Evolutionary conservation across 2,329 filamentous ascomycete species (phyloP), one percentile per base, ranked within the genome.

Genomic region (Diaporthe aspalathi): DNA sequence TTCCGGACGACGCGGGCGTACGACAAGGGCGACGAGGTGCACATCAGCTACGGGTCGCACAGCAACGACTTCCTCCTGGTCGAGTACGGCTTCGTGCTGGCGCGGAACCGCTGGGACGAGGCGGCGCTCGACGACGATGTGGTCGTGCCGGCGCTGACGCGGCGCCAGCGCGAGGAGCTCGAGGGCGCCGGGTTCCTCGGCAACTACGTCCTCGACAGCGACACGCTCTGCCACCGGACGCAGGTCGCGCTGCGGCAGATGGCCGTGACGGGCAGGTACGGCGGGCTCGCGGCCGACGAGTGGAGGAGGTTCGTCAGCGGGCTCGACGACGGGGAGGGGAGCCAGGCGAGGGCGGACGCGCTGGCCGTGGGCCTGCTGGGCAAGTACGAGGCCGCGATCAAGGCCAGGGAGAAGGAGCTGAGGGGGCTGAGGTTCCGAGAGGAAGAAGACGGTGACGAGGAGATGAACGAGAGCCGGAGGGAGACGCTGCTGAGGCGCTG

Each of bases 11-110:
- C 85, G 57, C 79, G 82, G 2, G 77, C 82, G 0, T 90, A 92
- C 76, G 78, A 78, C 1, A 76, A 79, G 2, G 90, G 89, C 11
- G 88, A 92, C 24, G 92, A 94, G 80, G 82, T 95, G 1, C 88
- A 87, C 72, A 89, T 93, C 32, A 89, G 87, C 35, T 95, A 95
- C 76, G 93, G 93, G 3, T 79, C 85, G 1, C 92, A 94, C 78
- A 86, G 86, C 35, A 93, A 93, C 73, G 92, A 94, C 77, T 92
- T 93, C 74, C 81, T 94, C 22, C 85, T 94, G 2, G 86, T 89
- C 0, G 92, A 94, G 80, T 95, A 89, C 74, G 87, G 87, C 5
- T 89, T 89, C 74, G 77, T 85, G 14, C 78, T 86, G 27, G 75
- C 74, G 12, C 75, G 79, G 29, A 88, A 89, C 75, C 76, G 79